phyloP scores from a whole-genome alignment of 2,329 filamentous ascomycete species.

The Aureobasidium sp. region DNA sequence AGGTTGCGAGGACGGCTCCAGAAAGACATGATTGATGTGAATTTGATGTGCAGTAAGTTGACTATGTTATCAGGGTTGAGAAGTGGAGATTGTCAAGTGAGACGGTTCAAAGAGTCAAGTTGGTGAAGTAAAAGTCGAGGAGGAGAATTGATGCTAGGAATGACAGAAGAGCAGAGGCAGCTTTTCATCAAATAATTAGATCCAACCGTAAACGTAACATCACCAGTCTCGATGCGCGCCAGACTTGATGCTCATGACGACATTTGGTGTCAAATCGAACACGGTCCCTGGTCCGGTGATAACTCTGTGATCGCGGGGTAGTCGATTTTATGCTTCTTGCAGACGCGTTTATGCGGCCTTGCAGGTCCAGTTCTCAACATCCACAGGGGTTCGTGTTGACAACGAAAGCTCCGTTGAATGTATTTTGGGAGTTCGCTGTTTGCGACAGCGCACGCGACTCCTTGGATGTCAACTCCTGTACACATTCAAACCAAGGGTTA shows the following conservation, averaged over 20 bases:
- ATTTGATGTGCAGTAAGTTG: background rate
- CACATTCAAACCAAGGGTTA: background rate
- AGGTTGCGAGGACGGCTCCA: constrained; percentile 34
- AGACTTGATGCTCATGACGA: background rate
- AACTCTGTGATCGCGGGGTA: too few species aligned
- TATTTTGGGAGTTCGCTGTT: background rate
- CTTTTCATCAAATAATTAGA: background rate
- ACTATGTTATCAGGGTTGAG: background rate
- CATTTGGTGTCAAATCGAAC: background rate
- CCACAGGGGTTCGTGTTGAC: background rate
- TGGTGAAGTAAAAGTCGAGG: background rate
- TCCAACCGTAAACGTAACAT: background rate
- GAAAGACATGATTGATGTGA: constrained; percentile 23
- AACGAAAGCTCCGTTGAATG: constrained; percentile 8
- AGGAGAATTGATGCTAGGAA: constrained; percentile 1
- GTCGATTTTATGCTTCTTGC: background rate
- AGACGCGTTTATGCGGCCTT: background rate
- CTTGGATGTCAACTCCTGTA: background rate
- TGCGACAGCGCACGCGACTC: constrained; percentile 18
- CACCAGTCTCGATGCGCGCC: constrained; percentile 1
- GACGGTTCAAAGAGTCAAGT: background rate
- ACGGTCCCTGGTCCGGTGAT: too few species aligned
- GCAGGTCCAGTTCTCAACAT: too few species aligned
- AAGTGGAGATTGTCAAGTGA: background rate
- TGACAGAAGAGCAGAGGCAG: background rate